Conservation (phyloP, 73 alveolate species). For the Symbiodinium natans region DNA sequence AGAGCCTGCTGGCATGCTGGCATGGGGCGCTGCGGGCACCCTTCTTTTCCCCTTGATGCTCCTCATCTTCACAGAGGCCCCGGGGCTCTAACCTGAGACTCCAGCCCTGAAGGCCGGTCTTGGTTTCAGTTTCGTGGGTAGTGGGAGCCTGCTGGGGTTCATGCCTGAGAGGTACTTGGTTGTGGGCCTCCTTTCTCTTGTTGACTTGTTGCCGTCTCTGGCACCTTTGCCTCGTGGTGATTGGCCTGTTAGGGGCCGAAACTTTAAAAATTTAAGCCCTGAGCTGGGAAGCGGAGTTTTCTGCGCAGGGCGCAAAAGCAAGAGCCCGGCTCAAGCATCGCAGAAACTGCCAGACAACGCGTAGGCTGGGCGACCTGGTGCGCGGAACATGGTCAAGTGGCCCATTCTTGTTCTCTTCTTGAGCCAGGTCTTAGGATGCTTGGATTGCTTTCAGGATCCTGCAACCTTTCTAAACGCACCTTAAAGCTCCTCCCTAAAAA, state of each 20-base stretch:
- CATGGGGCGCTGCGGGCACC: not conserved
- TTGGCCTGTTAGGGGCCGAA: not conserved
- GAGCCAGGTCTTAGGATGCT: not conserved
- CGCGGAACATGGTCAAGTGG: not conserved
- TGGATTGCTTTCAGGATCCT: too few relatives aligned
- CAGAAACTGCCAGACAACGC: not conserved
- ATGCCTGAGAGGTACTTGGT: too few relatives aligned
- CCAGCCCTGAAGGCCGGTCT: too few relatives aligned
- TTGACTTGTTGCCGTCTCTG: too few relatives aligned
- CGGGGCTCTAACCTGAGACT: too few relatives aligned
- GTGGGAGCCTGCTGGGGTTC: too few relatives aligned
- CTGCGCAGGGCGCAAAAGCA: not conserved
- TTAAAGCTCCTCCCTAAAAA: too few relatives aligned
- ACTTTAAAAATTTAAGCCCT: not conserved
- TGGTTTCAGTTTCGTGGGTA: too few relatives aligned
- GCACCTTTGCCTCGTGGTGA: not conserved
- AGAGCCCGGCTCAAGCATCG: too few relatives aligned
- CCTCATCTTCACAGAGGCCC: not conserved
- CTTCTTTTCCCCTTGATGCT: not conserved
- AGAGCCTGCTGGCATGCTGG: slow-evolving; percentile 2
- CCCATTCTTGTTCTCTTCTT: not conserved
- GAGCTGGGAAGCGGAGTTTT: not conserved
- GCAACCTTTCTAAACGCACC: too few relatives aligned
- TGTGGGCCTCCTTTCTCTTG: too few relatives aligned
- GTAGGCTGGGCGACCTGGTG: not conserved